Evolutionary conservation across 1,139 yeast species (phyloP), one percentile per base, ranked within the genome.

Genomic region (Dujonia santamariae): DNA sequence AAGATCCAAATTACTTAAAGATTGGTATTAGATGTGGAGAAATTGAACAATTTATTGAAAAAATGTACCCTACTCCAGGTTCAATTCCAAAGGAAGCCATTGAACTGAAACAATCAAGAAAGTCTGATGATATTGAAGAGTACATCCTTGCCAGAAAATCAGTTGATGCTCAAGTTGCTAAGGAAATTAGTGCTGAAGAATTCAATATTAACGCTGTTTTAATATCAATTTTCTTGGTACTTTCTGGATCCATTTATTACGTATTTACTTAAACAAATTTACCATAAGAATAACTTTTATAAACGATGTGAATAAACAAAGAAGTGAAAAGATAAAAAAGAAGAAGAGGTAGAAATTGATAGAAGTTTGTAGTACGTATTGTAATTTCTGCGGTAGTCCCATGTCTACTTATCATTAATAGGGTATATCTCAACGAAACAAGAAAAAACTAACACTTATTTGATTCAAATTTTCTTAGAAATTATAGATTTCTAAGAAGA

Each of bases 21-120:
- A 76, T 94, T 43, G 95, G 94, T 44, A 77, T 87, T 44, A 76
- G 78, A 46, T 85, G 96, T 56, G 96, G 95, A 34, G 85, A 85
- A 59, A 76, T 88, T 46, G 95, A 86, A 52, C 94, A 84, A 60
- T 82, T 78, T 56, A 81, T 90, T 51, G 96, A 90, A 54, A 65
- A 70, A 36, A 70, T 83, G 73, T 78, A 78, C 53, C 92, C 90
- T 4, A 54, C 65, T 24, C 41, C 41, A 17, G 46, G 44, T 4
- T 46, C 62, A 3, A 50, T 63, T 26, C 73, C 73, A 3, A 36
- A 42, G 13, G 67, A 63, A 12, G 65, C 56, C 16, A 19, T 5
- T 7, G 11, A 15, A 5, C 45, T 41, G 11, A 46, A 44, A 17
- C 39, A 45, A 14, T 39, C 45, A 26, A 46, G 46, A 30, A n/a